Base-by-base conservation (phyloP, 768 basidiomycete species). In the Infundibulicybe gibba region DNA sequence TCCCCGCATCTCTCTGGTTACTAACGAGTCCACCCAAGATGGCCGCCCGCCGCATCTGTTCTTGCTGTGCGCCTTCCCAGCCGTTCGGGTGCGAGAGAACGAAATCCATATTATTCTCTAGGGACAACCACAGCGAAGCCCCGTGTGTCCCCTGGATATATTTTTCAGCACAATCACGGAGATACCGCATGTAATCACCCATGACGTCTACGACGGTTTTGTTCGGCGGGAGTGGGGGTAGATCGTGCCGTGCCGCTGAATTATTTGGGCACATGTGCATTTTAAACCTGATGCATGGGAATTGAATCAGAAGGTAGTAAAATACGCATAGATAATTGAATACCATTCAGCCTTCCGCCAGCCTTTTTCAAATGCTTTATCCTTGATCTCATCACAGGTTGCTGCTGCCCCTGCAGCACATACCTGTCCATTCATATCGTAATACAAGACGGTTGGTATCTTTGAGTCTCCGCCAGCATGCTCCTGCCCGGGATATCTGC, bases 41-140 rank as follows among this genome's bases (percentile, higher is more conserved):
- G 0, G 77, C 78, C 0, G 82, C 80, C 14, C 57, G 61, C 3
- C 81, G 72, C 65, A 84, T 76, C 52, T 72, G 62, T 2, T 56
- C 61, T 48, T 84, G 83, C 49, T 84, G 79, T 0, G 58, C 60
- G 0, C 79, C 78, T 49, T 76, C 81, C 82, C 82, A 83, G 1
- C 77, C 81, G 48, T 83, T 83, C 3, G 82, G 81, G 49, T 79
- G 78, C 5, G 69, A 68, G 30, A 77, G 59, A 14, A 79, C 66
- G 46, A 73, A 77, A 21, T 77, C 68, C 9, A 72, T 69, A 3
- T 62, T 62, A 5, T 58, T 40, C 41, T 65, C 57, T 6, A 76
- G 53, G 3, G 66, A 68, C 13, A 15, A 11, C 70, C 68, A 73
- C 41, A 72, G 51, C 2, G 58, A 59, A 0, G 14, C 48, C 1